A percentile compares a stretch with the other conserved stretches of the same genome.
These are phyloP conservation scores for Quercus rubra DNA, from an alignment of 306 rosid genomes.

Conservation along the genomic window DNA sequence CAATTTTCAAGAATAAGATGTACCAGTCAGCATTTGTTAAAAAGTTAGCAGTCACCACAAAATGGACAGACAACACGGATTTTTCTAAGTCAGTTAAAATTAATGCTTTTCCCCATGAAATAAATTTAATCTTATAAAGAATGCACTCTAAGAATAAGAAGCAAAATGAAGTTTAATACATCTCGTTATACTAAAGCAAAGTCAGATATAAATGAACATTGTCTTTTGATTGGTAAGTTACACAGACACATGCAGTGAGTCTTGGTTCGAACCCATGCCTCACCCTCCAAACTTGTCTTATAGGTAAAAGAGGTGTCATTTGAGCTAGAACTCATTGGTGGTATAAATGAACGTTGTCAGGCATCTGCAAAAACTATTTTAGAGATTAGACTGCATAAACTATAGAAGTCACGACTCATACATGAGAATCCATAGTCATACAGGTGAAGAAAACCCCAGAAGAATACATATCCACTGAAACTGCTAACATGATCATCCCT, in stretches of 20 bases:
- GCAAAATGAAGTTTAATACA: conserved; percentile 32
- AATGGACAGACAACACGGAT: conserved; percentile 73
- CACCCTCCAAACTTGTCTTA: neutral
- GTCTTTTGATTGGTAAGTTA: neutral
- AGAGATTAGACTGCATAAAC: neutral
- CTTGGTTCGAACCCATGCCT: neutral
- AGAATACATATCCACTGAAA: neutral
- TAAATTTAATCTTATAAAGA: conserved; percentile 40
- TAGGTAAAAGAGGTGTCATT: neutral
- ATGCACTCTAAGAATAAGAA: conserved; percentile 20
- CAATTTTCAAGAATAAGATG: conserved; percentile 98
- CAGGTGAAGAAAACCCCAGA: neutral
- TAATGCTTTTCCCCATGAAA: conserved; percentile 44
- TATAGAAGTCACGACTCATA: neutral
- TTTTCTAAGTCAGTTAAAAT: conserved; percentile 75
- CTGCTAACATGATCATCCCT: neutral
- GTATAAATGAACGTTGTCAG: neutral
- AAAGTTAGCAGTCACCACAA: conserved; percentile 95
- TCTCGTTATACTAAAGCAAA: conserved; percentile 24
- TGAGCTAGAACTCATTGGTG: neutral
- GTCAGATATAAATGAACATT: neutral
- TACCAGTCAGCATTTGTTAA: conserved; percentile 99
- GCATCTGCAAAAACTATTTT: neutral
- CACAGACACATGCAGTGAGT: neutral
- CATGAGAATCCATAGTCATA: neutral